Evolutionary conservation across 2,329 filamentous ascomycete genomes (phyloP), one percentile per base, ranked within the genome.

Genomic region (Aspergillus melleus): DNA sequence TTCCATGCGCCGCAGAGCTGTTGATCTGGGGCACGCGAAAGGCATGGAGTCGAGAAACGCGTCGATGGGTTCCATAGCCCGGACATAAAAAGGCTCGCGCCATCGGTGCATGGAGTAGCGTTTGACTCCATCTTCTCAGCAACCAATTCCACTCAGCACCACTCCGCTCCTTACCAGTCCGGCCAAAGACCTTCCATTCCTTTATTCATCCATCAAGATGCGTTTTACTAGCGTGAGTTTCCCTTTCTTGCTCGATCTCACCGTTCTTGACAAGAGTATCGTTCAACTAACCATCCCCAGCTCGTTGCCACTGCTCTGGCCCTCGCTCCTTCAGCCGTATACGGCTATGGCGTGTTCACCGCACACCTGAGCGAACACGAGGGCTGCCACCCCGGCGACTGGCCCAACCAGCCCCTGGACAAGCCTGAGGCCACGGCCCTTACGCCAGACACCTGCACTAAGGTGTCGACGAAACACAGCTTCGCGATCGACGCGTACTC

Each of bases 391-490:
- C 26, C 54, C 16, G 55, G 46, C 42, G 20, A 55, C 8, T 30
- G 51, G 39, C 42, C 58, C 8, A 26, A 26, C 46, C 24, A 32
- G 11, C 10, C 24, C n/a, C 9, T 20, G 10, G 54, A 44, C 12
- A 22, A 46, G 9, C 12, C 61, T 9, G 14, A 51, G 22, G 39
- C 42, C 16, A 39, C 55, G 32, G 24, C 46, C 29, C 54, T 52
- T 9, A 60, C 62, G 10, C 29, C 59, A 46, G 61, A 60, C n/a
- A 58, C 51, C 30, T 68, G 66, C 50, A 16, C 42, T 2, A 46
- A 55, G 26, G 42, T 62, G 24, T 54, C 64, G 53, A 26, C 68
- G 62, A 29, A 66, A 42, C 52, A 70, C 49, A 39, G 57, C 59
- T 54, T 66, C 29, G 30, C 58, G 4, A 53, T 66, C 55, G 49